phyloP scores from a whole-genome alignment of 139 green algal genomes.

The Penium margaritaceum region DNA sequence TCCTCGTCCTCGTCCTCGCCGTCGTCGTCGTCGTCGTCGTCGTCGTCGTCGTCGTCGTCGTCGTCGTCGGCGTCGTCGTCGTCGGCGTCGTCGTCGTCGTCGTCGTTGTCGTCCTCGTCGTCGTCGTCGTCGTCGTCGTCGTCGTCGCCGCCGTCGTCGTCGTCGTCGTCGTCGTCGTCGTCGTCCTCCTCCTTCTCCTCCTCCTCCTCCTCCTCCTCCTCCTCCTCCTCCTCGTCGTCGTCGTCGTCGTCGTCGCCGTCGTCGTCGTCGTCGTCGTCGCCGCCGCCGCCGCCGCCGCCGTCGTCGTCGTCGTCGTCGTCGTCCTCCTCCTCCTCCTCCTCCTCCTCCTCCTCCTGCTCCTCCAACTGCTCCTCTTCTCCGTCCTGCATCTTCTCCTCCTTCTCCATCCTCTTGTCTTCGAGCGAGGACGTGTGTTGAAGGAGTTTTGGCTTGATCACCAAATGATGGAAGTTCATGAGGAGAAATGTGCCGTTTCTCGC shows the following conservation, averaged over 20 bases:
- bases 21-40: no score
- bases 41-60: no score
- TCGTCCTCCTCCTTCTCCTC: background rate
- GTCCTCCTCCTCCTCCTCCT: background rate
- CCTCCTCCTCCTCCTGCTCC: no score
- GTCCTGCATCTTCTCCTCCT: no score
- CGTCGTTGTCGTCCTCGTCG: no score
- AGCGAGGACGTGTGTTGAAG: no score
- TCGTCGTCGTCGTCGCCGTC: constrained; percentile 4
- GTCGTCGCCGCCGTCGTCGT: background rate
- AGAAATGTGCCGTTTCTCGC: no score
- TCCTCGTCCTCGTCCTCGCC: background rate
- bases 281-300: background rate
- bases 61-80: constrained; percentile 39
- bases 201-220: constrained; percentile 34
- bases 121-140: background rate
- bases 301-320: no score
- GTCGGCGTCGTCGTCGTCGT: constrained; percentile 30
- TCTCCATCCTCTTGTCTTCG: no score
- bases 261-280: background rate
- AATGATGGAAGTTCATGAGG: no score
- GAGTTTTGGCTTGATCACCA: no score
- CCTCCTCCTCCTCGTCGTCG: constrained; percentile 10
- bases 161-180: background rate
- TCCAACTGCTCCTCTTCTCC: no score